These are phyloP conservation scores for Neltuma alba DNA, from an alignment of 306 rosid genomes.

Conservation along the genomic window DNA sequence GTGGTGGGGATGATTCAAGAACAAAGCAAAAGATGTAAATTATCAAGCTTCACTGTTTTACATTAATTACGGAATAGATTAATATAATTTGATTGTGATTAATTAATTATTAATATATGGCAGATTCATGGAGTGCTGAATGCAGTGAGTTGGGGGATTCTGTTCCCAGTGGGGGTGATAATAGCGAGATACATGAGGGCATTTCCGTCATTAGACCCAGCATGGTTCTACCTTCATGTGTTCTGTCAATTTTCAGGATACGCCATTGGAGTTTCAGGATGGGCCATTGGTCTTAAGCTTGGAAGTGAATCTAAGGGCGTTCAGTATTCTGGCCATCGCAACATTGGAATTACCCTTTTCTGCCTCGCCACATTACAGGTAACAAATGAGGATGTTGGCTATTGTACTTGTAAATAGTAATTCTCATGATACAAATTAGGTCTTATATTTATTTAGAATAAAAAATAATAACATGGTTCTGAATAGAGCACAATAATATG, in stretches of 20 bases:
- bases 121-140: slow-evolving; percentile 1
- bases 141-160: background rate
- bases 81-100: background rate
- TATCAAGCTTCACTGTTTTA: background rate
- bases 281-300: background rate
- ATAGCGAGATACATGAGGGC: background rate
- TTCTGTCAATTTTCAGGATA: background rate
- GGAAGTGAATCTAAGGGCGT: background rate
- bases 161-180: background rate
- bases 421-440: no score
- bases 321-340: background rate
- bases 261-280: background rate
- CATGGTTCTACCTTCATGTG: background rate
- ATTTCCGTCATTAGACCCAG: background rate
- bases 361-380: background rate
- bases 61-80: no score
- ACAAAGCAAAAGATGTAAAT: background rate
- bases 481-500: no score
- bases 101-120: background rate
- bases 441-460: no score
- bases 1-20: background rate
- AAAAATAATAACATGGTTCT: no score
- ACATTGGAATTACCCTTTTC: background rate
- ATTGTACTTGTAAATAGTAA: background rate
- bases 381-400: background rate